Evolutionary conservation across 495 filamentous ascomycete species (phyloP).

Genomic region (Talaromyces stipitatus): DNA sequence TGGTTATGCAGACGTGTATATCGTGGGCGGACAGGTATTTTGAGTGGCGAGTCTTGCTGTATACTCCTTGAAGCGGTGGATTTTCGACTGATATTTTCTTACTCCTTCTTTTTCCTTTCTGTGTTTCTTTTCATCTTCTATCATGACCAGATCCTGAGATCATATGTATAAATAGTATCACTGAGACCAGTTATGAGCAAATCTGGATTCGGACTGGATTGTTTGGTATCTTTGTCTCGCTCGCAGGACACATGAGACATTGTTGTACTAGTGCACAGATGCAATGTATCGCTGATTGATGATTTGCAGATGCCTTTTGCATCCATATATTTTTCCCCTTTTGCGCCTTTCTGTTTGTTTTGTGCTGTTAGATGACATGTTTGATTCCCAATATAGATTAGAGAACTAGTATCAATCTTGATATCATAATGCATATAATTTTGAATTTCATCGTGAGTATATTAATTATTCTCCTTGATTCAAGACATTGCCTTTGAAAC

Average conservation of each 20-base stretch:
- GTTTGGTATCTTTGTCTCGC: neutral
- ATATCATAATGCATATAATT: neutral
- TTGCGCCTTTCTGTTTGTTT: neutral
- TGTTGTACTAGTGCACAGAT: neutral
- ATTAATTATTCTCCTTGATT: neutral
- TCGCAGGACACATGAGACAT: neutral
- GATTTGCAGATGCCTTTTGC: neutral
- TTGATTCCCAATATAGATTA: conserved; percentile 5
- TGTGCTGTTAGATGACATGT: neutral
- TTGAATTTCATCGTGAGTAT: neutral
- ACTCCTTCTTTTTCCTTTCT: conserved; percentile 4
- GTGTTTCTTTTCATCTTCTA: conserved; percentile 1
- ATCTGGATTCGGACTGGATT: neutral
- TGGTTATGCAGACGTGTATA: neutral
- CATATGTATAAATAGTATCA: conserved; percentile 5
- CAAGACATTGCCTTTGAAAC: too few species aligned
- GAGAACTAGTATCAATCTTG: neutral
- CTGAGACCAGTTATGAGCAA: neutral
- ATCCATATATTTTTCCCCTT: neutral
- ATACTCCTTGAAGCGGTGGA: conserved; percentile 1
- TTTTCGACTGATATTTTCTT: neutral
- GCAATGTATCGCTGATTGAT: neutral
- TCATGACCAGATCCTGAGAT: neutral
- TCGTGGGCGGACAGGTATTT: neutral
- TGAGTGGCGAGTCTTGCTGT: neutral